These are phyloP conservation scores for Westerdykella sp. DNA, from an alignment of 2,329 filamentous ascomycete species.

Conservation along the genomic window DNA sequence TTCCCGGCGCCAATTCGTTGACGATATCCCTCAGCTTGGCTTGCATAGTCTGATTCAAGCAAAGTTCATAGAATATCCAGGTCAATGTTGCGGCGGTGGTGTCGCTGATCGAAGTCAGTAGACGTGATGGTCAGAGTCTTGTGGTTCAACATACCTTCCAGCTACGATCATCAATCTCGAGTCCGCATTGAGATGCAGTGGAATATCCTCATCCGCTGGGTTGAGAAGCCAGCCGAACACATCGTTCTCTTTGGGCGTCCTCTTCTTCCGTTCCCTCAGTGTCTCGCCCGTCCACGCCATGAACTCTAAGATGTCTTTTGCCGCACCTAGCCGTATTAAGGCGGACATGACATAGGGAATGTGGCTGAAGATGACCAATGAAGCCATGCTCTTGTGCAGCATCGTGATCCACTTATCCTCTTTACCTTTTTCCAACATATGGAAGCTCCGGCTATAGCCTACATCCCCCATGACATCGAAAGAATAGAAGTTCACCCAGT, in stretches of 20 bases:
- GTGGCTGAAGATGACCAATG: conserved; percentile 17
- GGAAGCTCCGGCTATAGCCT: conserved; percentile 39
- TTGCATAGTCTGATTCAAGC: conserved; percentile 17
- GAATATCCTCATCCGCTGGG: conserved; percentile 15
- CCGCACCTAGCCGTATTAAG: conserved; percentile 11
- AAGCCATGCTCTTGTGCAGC: conserved; percentile 20
- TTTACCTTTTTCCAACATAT: conserved; percentile 29
- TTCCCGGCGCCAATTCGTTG: conserved; percentile 11
- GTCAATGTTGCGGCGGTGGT: conserved; percentile 25
- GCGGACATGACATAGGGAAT: conserved; percentile 18
- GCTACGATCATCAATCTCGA: conserved; percentile 25
- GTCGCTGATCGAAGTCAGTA: conserved; percentile 14
- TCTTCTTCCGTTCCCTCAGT: conserved; percentile 22
- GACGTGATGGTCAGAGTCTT: not conserved
- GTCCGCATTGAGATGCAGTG: conserved; percentile 20
- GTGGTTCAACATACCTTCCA: conserved; percentile 20
- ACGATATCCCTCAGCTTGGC: conserved; percentile 17
- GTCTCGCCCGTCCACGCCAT: conserved; percentile 21
- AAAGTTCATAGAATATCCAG: conserved; percentile 27
- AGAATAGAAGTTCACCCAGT: conserved; percentile 37
- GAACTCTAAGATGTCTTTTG: conserved; percentile 18
- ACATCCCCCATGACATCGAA: conserved; percentile 48
- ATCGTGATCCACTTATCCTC: conserved; percentile 23
- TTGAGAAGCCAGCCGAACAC: conserved; percentile 22
- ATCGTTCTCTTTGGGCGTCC: conserved; percentile 22